Evolutionary conservation across 306 rosid genomes (phyloP).

Genomic region (Boehmeria nivea): DNA sequence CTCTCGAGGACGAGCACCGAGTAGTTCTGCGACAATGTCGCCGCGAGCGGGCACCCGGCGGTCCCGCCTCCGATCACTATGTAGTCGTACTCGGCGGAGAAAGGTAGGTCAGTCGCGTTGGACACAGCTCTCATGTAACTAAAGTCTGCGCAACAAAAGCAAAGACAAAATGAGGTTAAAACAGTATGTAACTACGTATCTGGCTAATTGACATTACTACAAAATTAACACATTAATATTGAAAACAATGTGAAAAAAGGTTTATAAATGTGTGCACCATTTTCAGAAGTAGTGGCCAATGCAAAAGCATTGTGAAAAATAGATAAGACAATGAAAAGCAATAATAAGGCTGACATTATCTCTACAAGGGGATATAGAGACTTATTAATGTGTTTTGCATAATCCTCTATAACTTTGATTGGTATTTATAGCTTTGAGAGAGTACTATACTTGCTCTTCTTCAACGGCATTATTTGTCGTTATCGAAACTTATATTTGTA

Average conservation of each 20-base stretch:
- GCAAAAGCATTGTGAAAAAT: background rate
- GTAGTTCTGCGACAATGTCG: constrained; percentile 26
- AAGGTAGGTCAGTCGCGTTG: constrained; percentile 7
- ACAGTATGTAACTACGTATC: too few species aligned
- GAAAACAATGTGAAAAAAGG: too few species aligned
- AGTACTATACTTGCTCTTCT: too few species aligned
- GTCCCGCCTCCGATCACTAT: constrained; percentile 40
- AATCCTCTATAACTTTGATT: too few species aligned
- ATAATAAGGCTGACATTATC: too few species aligned
- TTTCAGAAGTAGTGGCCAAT: background rate
- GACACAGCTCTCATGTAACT: constrained; percentile 21
- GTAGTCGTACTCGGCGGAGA: constrained; percentile 24
- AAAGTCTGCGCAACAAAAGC: constrained; percentile 10
- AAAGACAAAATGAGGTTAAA: too few species aligned
- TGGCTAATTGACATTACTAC: too few species aligned
- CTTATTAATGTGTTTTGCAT: too few species aligned
- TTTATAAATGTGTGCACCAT: background rate
- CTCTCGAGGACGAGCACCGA: constrained; percentile 26
- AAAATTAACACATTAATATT: too few species aligned
- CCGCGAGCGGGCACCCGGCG: constrained; percentile 32
- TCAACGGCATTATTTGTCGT: too few species aligned
- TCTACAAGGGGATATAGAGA: too few species aligned
- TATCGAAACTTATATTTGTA: too few species aligned
- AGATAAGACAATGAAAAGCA: background rate
- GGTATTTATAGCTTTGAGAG: background rate